These are phyloP conservation scores for Hanseniaspora opuntiae DNA, from an alignment of 805 yeast species.

Conservation along the genomic window DNA sequence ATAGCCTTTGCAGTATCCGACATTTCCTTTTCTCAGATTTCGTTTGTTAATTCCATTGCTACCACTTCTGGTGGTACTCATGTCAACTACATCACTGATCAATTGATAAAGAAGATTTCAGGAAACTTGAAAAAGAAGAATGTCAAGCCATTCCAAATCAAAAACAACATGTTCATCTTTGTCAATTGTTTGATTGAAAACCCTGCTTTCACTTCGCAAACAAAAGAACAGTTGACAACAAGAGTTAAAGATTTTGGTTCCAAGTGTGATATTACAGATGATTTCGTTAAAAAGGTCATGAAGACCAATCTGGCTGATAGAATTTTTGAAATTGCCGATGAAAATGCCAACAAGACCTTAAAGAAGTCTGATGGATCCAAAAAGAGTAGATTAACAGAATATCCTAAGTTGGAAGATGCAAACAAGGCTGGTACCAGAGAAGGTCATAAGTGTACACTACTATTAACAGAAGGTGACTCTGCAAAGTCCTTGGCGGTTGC, in stretches of 20 bases:
- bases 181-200: conserved; percentile 86
- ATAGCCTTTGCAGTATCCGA: conserved; percentile 88
- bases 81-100: conserved; percentile 73
- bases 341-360: conserved; percentile 75
- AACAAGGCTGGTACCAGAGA: conserved; percentile 90
- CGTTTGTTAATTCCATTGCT: conserved; percentile 94
- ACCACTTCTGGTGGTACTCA: conserved; percentile 97
- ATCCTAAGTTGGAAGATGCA: conserved; percentile 86
- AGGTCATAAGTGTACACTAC: conserved; percentile 81
- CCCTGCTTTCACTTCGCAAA: conserved; percentile 95
- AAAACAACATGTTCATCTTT: conserved; percentile 78
- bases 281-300: conserved; percentile 55
- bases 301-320: conserved; percentile 59
- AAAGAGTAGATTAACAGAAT: conserved; percentile 74
- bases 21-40: conserved; percentile 79
- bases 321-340: conserved; percentile 69
- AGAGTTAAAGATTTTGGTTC: conserved; percentile 83
- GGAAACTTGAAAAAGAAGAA: conserved; percentile 57
- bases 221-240: conserved; percentile 89
- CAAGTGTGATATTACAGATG: conserved; percentile 61
- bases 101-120: conserved; percentile 61
- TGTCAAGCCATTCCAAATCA: conserved; percentile 76
- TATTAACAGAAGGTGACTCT: conserved; percentile 94
- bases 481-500: conserved; percentile 85
- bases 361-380: conserved; percentile 80